These are phyloP conservation scores for Aspergillus cavernicola DNA, from an alignment of 495 filamentous ascomycete genomes.

Conservation along the genomic window DNA sequence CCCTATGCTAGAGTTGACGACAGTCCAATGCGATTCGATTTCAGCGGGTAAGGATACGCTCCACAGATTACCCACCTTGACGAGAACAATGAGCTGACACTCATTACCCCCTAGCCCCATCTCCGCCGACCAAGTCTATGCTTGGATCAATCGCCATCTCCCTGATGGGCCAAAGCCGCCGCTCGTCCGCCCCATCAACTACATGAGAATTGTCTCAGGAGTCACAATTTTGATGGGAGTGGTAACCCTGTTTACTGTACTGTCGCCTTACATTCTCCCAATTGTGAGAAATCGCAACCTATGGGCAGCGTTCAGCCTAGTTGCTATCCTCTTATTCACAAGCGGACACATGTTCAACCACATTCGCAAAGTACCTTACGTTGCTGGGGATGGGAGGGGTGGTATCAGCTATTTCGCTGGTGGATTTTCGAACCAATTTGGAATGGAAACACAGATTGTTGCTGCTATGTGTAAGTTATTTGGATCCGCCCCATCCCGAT, in stretches of 20 bases:
- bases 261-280: conserved; percentile 81
- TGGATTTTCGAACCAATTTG: conserved; percentile 93
- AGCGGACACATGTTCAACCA: conserved; percentile 99
- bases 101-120: conserved; percentile 50
- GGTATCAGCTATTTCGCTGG: conserved; percentile 88
- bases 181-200: conserved; percentile 84
- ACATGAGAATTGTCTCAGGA: conserved; percentile 64
- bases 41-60: conserved; percentile 64
- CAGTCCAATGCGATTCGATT: conserved; percentile 80
- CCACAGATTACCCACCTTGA: not conserved
- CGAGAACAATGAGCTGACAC: not conserved
- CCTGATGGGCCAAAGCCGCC: conserved; percentile 68
- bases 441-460: conserved; percentile 93
- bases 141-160: conserved; percentile 75
- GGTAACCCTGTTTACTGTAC: conserved; percentile 64
- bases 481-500: not conserved
- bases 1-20: conserved; percentile 67
- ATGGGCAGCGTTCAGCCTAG: conserved; percentile 88
- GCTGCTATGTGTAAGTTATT: conserved; percentile 87
- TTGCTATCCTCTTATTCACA: conserved; percentile 90
- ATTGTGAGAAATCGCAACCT: conserved; percentile 85
- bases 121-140: conserved; percentile 71
- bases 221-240: conserved; percentile 64
- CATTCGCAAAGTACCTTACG: conserved; percentile 95
- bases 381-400: conserved; percentile 78